Percentiles rank a stretch among this genome's conserved stretches.
phyloP scores from a whole-genome alignment of 306 rosid genomes.

The Trifolium repens region DNA sequence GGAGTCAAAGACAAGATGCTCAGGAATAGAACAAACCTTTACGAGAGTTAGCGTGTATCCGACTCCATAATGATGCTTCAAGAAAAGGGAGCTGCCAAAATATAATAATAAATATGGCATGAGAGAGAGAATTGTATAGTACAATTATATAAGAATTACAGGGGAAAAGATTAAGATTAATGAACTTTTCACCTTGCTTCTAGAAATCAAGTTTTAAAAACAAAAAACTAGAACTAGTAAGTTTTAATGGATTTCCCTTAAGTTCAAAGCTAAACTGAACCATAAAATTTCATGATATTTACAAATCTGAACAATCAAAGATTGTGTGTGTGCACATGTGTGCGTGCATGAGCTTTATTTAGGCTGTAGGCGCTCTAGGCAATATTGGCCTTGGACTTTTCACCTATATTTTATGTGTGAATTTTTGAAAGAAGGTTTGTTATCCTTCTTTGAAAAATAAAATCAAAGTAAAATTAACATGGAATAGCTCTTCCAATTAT shows the following conservation, averaged over 20 bases:
- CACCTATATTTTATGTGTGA: background rate
- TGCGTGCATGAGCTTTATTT: background rate
- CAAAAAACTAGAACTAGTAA: constrained; percentile 13
- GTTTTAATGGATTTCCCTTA: background rate
- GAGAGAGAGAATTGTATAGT: background rate
- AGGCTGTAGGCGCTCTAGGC: background rate
- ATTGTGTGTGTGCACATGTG: background rate
- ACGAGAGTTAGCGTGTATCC: constrained; percentile 94
- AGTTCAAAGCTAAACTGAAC: constrained; percentile 22
- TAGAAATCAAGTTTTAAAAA: constrained; percentile 15
- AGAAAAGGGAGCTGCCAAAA: constrained; percentile 83
- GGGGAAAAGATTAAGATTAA: background rate
- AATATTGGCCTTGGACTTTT: background rate
- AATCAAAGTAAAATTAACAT: no score
- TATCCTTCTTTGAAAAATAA: constrained; percentile 14
- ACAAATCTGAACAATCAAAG: constrained; percentile 1
- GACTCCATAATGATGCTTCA: constrained; percentile 97
- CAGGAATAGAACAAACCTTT: constrained; percentile 63
- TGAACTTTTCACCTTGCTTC: constrained; percentile 6
- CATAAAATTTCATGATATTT: constrained; percentile 12
- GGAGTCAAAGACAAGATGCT: constrained; percentile 37
- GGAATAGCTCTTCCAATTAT: background rate
- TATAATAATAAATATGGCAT: constrained; percentile 32
- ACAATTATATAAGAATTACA: constrained; percentile 24
- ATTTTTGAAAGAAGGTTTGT: background rate